phyloP scores from a whole-genome alignment of 148 eudicot species.

The Polygonum maritimum region DNA sequence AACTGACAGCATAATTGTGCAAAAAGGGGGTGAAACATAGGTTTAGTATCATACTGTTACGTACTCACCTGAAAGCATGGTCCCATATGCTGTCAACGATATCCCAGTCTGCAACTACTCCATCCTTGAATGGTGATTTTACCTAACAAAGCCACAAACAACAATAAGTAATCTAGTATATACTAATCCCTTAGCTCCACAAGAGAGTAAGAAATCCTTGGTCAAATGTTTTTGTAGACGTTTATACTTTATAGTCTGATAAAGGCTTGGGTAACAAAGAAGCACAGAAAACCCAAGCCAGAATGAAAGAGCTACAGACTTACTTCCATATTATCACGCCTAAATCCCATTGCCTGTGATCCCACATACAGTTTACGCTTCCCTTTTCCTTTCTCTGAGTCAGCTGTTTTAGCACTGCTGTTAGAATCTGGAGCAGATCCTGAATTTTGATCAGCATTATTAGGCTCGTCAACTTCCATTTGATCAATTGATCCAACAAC shows the following conservation, averaged over 20 bases:
- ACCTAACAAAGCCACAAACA: conserved; percentile 35
- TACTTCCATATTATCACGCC: conserved; percentile 98
- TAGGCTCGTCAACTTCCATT: conserved; percentile 80
- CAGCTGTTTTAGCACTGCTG: conserved; percentile 31
- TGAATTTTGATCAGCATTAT: conserved; percentile 52
- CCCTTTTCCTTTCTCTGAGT: conserved; percentile 53
- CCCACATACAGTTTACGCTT: conserved; percentile 88
- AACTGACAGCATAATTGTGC: background rate
- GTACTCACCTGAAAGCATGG: conserved; percentile 71
- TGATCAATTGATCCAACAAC: conserved; percentile 85
- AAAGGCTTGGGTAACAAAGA: background rate
- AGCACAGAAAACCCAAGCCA: background rate
- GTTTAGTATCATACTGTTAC: background rate
- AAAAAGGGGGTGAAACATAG: background rate
- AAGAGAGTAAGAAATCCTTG: background rate
- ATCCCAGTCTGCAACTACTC: conserved; percentile 88
- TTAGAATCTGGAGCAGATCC: conserved; percentile 57
- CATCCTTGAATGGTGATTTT: conserved; percentile 79
- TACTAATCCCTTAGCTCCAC: background rate
- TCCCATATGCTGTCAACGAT: conserved; percentile 95
- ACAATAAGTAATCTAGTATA: background rate
- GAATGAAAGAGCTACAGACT: conserved; percentile 12
- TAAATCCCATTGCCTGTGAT: conserved; percentile 75
- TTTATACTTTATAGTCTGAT: background rate
- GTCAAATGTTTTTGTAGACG: background rate